phyloP scores from a whole-genome alignment of 2,329 filamentous ascomycete species.

The Ilyonectria sp. region DNA sequence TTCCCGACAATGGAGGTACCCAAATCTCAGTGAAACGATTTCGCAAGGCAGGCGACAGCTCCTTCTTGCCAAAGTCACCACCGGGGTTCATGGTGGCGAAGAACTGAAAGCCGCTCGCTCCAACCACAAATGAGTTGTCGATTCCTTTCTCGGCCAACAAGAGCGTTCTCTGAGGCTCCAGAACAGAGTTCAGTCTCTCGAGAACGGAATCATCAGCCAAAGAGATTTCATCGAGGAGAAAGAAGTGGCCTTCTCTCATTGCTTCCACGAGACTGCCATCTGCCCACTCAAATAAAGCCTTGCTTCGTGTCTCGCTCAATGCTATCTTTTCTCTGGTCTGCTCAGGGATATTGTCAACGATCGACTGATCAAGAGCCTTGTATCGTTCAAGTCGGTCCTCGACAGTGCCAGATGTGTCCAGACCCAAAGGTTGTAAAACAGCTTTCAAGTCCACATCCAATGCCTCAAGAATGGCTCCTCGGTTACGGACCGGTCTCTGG shows the following conservation, averaged over 20 bases:
- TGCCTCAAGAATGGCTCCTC: slow-evolving; percentile 78
- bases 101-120: slow-evolving; percentile 88
- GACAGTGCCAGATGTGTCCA: slow-evolving; percentile 59
- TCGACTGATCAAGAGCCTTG: slow-evolving; percentile 61
- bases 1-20: slow-evolving; percentile 90
- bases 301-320: slow-evolving; percentile 73
- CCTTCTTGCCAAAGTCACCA: slow-evolving; percentile 97
- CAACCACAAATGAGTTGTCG: slow-evolving; percentile 84
- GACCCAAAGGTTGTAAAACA: slow-evolving; percentile 60
- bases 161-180: slow-evolving; percentile 89
- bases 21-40: slow-evolving; percentile 99
- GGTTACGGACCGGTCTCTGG: slow-evolving; percentile 91
- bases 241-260: slow-evolving; percentile 91
- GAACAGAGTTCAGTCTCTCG: slow-evolving; percentile 94
- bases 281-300: slow-evolving; percentile 95
- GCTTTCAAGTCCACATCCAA: slow-evolving; percentile 74
- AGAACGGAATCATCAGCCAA: slow-evolving; percentile 97
- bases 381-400: slow-evolving; percentile 74
- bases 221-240: slow-evolving; percentile 97
- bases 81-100: slow-evolving; percentile 99
- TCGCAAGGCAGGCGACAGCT: slow-evolving; percentile 92
- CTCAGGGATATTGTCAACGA: slow-evolving; percentile 63
- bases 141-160: slow-evolving; percentile 95
- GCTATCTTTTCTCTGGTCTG: slow-evolving; percentile 64
- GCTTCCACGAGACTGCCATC: slow-evolving; percentile 95